Evolutionary conservation across 768 basidiomycete species (phyloP), one percentile per base, ranked within the genome.

Genomic region (Termitomyces sp.): DNA sequence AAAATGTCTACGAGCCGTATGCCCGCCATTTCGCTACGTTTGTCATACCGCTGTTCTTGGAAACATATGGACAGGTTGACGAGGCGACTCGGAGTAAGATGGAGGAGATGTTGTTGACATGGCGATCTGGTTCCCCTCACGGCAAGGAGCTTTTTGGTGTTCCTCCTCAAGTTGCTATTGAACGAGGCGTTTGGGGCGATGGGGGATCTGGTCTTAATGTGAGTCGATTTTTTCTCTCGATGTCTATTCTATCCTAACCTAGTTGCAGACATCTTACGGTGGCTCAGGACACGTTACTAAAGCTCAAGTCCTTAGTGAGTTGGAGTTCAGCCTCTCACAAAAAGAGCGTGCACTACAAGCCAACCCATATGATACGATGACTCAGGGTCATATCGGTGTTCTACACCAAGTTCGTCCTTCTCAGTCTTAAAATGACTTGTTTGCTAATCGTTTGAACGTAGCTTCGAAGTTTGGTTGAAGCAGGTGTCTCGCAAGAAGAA

Each of bases 41-140:
- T 69, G 89, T 95, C 61, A 88, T 89, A 58, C 81, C 86, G 22
- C 75, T 95, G 18, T 98, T 95, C 75, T 78, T 97, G 64, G 86
- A 91, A 63, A 88, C 95, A 31, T 98, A 98, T 73, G 80, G 83
- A 48, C 81, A 85, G 65, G 95, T 97, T 63, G 95, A 97, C 69
- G 85, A 85, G 53, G 74, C 73, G 44, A 96, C 93, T 27, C 87
- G 90, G 61, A 84, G 85, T 70, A 98, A 98, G 73, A 95, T 99
- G 92, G 93, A 96, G 69, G 97, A 99, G 73, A 94, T 99, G 87
- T 83, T 98, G 15, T 73, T 91, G 31, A 96, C 97, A 6, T 99
- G 97, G 97, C 82, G 95, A 42, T 89, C 86, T 24, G 94, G 93
- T 16, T 87, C 89, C 15, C 89, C 91, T 2, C 81, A 79, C 36